Evolutionary conservation across 495 filamentous ascomycete genomes (phyloP), one percentile per base, ranked within the genome.

Genomic region (Zalerion maritima): DNA sequence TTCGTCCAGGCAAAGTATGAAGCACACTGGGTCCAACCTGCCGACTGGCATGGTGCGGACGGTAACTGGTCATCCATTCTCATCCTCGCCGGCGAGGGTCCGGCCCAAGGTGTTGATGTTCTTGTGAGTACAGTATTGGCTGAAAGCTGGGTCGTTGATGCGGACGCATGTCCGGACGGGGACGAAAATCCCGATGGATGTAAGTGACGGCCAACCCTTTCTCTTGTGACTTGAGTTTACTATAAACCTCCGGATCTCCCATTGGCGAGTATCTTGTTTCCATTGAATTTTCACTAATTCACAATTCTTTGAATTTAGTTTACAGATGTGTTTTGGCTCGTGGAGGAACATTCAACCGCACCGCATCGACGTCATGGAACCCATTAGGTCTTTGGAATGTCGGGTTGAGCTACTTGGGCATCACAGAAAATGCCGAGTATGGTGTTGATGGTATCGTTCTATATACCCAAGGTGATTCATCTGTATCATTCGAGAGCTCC

Each of bases 101-200:
- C 65, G 13, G 49, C 55, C 9, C 69, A 75, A 46, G 56, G 64
- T 27, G 47, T 75, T 4, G 65, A 72, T 34, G 56, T 74, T 28
- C 57, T 66, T 16, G 54, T 64, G 23, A 69, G 64, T 35, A 77
- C 72, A 2, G 58, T 57, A 8, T 45, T 69, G 22, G 58, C 63
- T 14, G 67, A 71, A 40, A 61, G 64, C 13, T 76, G 69, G 69
- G 62, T 69, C 4, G 54, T 76, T 21, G 52, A 54, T 18, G 47
- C 49, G 3, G 47, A 50, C 8, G 71, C 69, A 28, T 76, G 73
- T 37, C 41, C n/a, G n/a, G n/a, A n/a, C n/a, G n/a, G n/a, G n/a
- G n/a, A n/a, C n/a, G n/a, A n/a, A n/a, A n/a, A n/a, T n/a, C n/a
- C n/a, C n/a, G n/a, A 52, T 4, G 24, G 31, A 13, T 47, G 34